Conservation (phyloP, 2,329 filamentous ascomycete species). For the Diaporthe sp. region DNA sequence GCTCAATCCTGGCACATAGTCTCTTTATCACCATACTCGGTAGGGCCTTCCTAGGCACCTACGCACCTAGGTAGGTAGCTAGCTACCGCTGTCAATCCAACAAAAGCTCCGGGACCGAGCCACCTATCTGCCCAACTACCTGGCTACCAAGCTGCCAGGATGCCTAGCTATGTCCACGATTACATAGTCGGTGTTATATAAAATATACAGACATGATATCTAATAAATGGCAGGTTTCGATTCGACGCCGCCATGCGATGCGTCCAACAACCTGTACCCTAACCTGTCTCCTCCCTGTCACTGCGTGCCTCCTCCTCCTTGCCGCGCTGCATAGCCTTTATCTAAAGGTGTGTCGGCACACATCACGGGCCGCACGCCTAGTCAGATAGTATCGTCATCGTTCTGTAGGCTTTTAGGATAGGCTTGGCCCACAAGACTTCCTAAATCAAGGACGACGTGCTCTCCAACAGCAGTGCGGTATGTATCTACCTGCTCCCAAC, state of each 20-base stretch:
- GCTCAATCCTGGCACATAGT: slow-evolving; percentile 12
- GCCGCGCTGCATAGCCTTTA: background rate
- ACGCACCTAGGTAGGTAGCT: background rate
- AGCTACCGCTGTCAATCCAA: slow-evolving; percentile 8
- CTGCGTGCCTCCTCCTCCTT: background rate
- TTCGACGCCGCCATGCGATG: background rate
- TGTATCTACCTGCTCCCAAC: background rate
- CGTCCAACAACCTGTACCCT: background rate
- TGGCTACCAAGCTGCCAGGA: no score
- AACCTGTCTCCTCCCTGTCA: background rate
- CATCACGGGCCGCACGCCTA: background rate
- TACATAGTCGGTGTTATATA: background rate
- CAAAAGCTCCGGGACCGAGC: slow-evolving; percentile 3
- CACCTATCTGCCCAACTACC: no score
- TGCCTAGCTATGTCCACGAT: no score
- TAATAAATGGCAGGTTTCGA: background rate
- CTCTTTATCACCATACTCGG: no score
- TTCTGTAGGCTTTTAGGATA: background rate
- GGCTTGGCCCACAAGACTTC: background rate
- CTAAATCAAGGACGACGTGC: background rate
- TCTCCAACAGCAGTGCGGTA: background rate
- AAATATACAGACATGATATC: background rate
- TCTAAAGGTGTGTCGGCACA: background rate
- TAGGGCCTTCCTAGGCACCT: background rate
- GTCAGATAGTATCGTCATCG: background rate